These are phyloP conservation scores for Parathielavia appendiculata DNA, from an alignment of 495 filamentous ascomycete genomes.

Conservation along the genomic window DNA sequence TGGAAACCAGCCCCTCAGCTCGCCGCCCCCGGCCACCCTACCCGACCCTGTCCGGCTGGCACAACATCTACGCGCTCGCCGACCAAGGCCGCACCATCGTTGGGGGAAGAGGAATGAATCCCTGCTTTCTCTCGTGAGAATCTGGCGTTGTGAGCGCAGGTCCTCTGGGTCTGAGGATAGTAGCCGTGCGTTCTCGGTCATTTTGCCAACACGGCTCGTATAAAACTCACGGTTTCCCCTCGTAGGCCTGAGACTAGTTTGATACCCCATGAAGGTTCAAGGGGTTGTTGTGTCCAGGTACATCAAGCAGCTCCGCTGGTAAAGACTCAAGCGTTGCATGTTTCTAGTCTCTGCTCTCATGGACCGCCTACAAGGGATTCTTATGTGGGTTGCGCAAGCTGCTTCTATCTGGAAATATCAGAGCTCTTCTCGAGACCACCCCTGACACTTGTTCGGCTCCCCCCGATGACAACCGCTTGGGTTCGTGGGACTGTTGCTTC, in stretches of 20 bases:
- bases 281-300: too few relatives aligned
- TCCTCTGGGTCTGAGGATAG: too few relatives aligned
- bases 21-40: neutral
- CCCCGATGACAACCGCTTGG: neutral
- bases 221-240: too few relatives aligned
- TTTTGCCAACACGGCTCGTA: too few relatives aligned
- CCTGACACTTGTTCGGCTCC: neutral
- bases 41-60: neutral
- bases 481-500: slow-evolving; percentile 1
- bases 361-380: neutral
- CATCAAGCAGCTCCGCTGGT: too few relatives aligned
- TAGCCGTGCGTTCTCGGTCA: too few relatives aligned
- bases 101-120: too few relatives aligned
- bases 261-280: too few relatives aligned
- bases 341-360: neutral
- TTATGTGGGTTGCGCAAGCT: neutral
- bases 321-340: too few relatives aligned
- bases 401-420: neutral
- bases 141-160: too few relatives aligned
- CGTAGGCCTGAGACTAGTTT: too few relatives aligned
- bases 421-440: neutral
- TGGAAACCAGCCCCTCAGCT: neutral
- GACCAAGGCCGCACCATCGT: neutral
- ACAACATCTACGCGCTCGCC: neutral
- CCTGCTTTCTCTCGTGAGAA: too few relatives aligned